Conservation (phyloP, 1,284 basidiomycete genomes). For the Taiwanofungus camphoratus region DNA sequence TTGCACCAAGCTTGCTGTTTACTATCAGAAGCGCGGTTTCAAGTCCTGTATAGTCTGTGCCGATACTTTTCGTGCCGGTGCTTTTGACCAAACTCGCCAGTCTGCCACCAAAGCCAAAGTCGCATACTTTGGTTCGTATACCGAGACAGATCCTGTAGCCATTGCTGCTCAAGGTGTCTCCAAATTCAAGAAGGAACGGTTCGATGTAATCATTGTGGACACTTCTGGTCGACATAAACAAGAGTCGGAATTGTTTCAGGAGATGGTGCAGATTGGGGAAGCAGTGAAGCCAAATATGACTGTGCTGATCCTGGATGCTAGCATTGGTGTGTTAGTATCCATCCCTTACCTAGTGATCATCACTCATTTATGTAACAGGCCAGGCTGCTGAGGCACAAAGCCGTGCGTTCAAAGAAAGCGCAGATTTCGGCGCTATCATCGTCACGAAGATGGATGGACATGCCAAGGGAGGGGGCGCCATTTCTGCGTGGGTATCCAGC, state of each 20-base stretch:
- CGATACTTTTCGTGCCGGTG: constrained; percentile 98
- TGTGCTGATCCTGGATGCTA: constrained; percentile 83
- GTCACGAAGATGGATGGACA: constrained; percentile 99
- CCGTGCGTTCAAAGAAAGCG: constrained; percentile 96
- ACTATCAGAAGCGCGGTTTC: constrained; percentile 97
- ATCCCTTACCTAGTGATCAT: background rate
- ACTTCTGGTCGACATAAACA: constrained; percentile 98
- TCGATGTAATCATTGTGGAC: constrained; percentile 99
- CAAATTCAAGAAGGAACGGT: constrained; percentile 97
- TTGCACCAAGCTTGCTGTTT: constrained; percentile 94
- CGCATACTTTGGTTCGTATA: constrained; percentile 98
- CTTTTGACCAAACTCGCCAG: constrained; percentile 96
- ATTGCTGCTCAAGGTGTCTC: constrained; percentile 93
- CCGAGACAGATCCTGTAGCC: constrained; percentile 95
- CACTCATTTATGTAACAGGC: constrained; percentile 43
- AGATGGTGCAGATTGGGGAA: constrained; percentile 95
- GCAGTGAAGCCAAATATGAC: constrained; percentile 96
- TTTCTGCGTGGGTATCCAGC: constrained; percentile 78
- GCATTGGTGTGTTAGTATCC: constrained; percentile 52
- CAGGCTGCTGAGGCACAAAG: constrained; percentile 97
- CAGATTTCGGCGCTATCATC: constrained; percentile 97
- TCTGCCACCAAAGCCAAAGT: constrained; percentile 98
- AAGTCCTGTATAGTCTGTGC: constrained; percentile 99
- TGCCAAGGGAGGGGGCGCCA: constrained; percentile 98
- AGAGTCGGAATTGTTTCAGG: constrained; percentile 94